These are phyloP conservation scores for Penicillium griseofulvum DNA, from an alignment of 2,329 filamentous ascomycete species.

Conservation along the genomic window DNA sequence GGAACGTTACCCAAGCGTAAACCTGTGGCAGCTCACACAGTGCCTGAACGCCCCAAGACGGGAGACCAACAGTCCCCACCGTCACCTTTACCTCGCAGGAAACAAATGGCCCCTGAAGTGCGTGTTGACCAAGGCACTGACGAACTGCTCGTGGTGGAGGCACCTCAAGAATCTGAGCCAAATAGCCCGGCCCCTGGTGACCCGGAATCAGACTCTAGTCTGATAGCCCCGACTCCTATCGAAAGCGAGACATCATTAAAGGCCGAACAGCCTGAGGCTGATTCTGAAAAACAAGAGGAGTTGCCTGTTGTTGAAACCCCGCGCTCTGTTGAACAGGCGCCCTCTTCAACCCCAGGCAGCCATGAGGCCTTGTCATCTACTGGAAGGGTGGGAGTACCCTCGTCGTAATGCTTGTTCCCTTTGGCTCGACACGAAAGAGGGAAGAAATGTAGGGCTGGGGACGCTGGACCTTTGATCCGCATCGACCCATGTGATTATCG, in stretches of 20 bases:
- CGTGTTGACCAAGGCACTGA: slow-evolving; percentile 40
- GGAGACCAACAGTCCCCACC: slow-evolving; percentile 39
- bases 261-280: not conserved
- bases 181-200: slow-evolving; percentile 34
- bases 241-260: slow-evolving; percentile 10
- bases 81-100: slow-evolving; percentile 52
- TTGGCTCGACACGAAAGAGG: not conserved
- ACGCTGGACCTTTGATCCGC: too few relatives aligned
- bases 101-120: slow-evolving; percentile 32
- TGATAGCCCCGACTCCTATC: not conserved
- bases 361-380: not conserved
- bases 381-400: slow-evolving; percentile 5
- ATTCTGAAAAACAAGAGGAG: slow-evolving; percentile 3
- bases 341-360: not conserved
- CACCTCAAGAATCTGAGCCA: slow-evolving; percentile 60
- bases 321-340: slow-evolving; percentile 8
- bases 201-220: slow-evolving; percentile 11
- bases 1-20: slow-evolving; percentile 65
- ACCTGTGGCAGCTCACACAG: slow-evolving; percentile 50
- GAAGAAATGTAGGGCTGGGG: not conserved
- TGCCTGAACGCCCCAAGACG: slow-evolving; percentile 32
- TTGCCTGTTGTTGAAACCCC: slow-evolving; percentile 2
- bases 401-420: slow-evolving; percentile 1
- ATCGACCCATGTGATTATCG: not conserved
- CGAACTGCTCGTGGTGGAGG: slow-evolving; percentile 64